Evolutionary conservation across 1,139 yeast species (phyloP), one percentile per base, ranked within the genome.

Genomic region (Geotrichum europaeum): DNA sequence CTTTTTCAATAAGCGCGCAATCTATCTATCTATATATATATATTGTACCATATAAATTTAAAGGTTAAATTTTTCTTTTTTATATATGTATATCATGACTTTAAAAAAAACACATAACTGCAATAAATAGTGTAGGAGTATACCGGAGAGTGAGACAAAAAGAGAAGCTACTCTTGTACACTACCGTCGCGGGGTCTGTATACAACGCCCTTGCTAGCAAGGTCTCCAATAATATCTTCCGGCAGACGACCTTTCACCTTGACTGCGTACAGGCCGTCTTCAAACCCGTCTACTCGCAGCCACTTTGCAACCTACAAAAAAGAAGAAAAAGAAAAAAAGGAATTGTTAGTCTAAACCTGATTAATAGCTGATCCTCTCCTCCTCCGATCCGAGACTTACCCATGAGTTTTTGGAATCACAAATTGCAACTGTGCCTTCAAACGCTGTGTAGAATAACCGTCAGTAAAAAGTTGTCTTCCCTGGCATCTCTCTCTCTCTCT

Each of bases 171-270:
- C 73, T 90, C 96, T 69, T 85, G 89, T 43, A 89, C 97, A 75
- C 92, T 85, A 53, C 99, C 99, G 73, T 95, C 99, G 74, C 99
- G 82, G 43, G 99, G 98, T 66, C 98, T 83, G 75, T 95, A 95
- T 60, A 84, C 84, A 54, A 89, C 84, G 47, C 89, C 89, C 68
- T 86, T 87, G 28, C 81, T 82, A 55, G 85, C 86, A 70, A 94
- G 78, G 59, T 86, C 87, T 55, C 83, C 84, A 18, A 89, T 83
- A 47, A 90, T 84, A 66, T 91, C 97, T 5, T 89, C 91, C 1
- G 98, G 98, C 60, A 94, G 77, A 68, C 89, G 85, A 45, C 99
- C 99, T 68, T 86, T 88, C 7, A 94, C 94, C 70, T 94, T 89
- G 54, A 92, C 96, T 1, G 99, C 99, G 70, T 94, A 89, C 68